phyloP scores from a whole-genome alignment of 1,284 basidiomycete species.

The Cryptococcus jaspeensis region DNA sequence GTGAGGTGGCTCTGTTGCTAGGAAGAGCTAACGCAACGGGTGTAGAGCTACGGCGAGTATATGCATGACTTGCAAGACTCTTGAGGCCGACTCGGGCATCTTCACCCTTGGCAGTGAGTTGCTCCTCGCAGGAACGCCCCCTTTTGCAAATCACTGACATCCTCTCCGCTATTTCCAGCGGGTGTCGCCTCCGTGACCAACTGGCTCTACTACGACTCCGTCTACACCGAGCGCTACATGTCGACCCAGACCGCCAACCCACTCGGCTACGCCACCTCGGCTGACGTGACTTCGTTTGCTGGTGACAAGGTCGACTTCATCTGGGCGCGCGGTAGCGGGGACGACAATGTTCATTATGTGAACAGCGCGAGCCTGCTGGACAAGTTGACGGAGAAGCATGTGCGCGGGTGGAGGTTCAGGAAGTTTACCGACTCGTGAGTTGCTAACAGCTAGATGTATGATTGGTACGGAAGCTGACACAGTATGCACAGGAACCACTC shows the following conservation, averaged over 20 bases:
- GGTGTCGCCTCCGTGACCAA: conserved; percentile 62
- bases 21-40: conserved; percentile 9
- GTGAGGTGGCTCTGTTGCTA: conserved; percentile 56
- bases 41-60: conserved; percentile 86
- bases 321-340: conserved; percentile 87
- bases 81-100: conserved; percentile 77
- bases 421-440: conserved; percentile 92
- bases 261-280: conserved; percentile 77
- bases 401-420: conserved; percentile 81
- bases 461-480: background rate
- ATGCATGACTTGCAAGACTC: conserved; percentile 86
- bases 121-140: background rate
- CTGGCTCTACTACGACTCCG: conserved; percentile 72
- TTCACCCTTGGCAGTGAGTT: conserved; percentile 80
- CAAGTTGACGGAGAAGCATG: conserved; percentile 74
- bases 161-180: conserved; percentile 19
- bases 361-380: conserved; percentile 89
- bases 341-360: conserved; percentile 90
- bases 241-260: conserved; percentile 72
- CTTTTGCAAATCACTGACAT: background rate
- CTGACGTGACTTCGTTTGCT: conserved; percentile 78
- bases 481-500: conserved; percentile 66
- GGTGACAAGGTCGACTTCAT: conserved; percentile 66
- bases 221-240: conserved; percentile 91
- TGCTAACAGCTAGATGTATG: background rate